Percentiles rank a stretch among this genome's conserved stretches.
Conservation (phyloP, 2,329 filamentous ascomycete genomes). For the Penicillium aurantiogriseum region DNA sequence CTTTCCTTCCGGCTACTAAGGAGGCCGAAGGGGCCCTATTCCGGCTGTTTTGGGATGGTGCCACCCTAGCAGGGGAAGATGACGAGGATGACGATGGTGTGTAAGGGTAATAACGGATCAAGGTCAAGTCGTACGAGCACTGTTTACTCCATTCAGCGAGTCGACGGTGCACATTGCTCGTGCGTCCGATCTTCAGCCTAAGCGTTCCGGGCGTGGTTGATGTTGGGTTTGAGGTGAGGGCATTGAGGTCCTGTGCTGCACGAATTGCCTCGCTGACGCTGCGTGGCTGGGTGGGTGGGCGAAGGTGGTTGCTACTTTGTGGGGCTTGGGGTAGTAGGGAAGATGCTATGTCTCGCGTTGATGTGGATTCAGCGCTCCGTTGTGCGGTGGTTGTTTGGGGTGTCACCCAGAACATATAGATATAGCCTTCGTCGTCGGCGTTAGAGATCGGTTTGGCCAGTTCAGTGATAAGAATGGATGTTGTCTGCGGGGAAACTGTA, state of each 20-base stretch:
- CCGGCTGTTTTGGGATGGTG: background rate
- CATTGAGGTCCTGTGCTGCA: slow-evolving; percentile 37
- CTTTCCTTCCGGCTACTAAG: slow-evolving; percentile 56
- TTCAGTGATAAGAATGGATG: slow-evolving; percentile 71
- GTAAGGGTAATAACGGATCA: slow-evolving; percentile 92
- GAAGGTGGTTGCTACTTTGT: slow-evolving; percentile 10
- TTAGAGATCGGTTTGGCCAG: slow-evolving; percentile 72
- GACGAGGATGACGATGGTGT: slow-evolving; percentile 30
- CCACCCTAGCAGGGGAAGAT: slow-evolving; percentile 15
- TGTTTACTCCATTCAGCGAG: slow-evolving; percentile 93
- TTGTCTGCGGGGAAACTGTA: slow-evolving; percentile 63
- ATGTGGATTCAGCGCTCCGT: slow-evolving; percentile 26
- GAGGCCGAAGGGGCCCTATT: slow-evolving; percentile 5
- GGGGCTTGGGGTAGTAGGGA: slow-evolving; percentile 56
- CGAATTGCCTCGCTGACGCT: slow-evolving; percentile 39
- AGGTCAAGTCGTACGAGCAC: slow-evolving; percentile 82
- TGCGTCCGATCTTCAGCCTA: slow-evolving; percentile 64
- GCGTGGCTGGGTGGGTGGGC: slow-evolving; percentile 26
- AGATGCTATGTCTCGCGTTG: slow-evolving; percentile 59
- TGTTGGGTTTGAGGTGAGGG: slow-evolving; percentile 30
- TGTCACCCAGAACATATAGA: slow-evolving; percentile 98
- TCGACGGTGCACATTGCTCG: slow-evolving; percentile 81
- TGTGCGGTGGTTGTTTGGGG: slow-evolving; percentile 52
- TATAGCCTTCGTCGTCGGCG: slow-evolving; percentile 80
- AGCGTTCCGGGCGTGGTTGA: slow-evolving; percentile 56